Evolutionary conservation across 1,284 basidiomycete species (phyloP).

Genomic region (Blastosporella zonata): DNA sequence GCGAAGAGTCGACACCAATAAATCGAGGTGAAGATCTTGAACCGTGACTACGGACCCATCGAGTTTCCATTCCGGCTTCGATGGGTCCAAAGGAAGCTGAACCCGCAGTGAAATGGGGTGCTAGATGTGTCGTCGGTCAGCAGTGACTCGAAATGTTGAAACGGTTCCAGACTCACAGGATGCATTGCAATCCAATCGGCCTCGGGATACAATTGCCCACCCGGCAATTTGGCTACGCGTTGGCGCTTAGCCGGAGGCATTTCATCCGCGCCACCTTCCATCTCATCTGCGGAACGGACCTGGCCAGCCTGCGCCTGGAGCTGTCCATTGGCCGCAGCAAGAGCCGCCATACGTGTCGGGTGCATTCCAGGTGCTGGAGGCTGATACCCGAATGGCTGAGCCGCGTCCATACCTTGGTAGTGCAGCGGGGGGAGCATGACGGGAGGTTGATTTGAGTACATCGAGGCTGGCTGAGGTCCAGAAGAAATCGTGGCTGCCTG

Average conservation of each 20-base stretch:
- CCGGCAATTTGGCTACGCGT: slow-evolving; percentile 77
- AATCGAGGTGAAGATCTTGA: slow-evolving; percentile 76
- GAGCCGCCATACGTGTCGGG: slow-evolving; percentile 48
- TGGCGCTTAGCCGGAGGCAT: slow-evolving; percentile 80
- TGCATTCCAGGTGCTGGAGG: slow-evolving; percentile 55
- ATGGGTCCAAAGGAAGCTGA: slow-evolving; percentile 76
- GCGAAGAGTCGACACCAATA: slow-evolving; percentile 82
- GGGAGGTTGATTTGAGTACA: slow-evolving; percentile 54
- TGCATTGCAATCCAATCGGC: slow-evolving; percentile 88
- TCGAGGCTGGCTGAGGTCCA: slow-evolving; percentile 76
- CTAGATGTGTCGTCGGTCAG: slow-evolving; percentile 28
- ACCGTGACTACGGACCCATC: slow-evolving; percentile 77
- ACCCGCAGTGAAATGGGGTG: slow-evolving; percentile 82
- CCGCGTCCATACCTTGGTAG: slow-evolving; percentile 73
- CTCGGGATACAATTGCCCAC: slow-evolving; percentile 78
- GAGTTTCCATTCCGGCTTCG: slow-evolving; percentile 89
- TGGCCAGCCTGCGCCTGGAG: slow-evolving; percentile 58
- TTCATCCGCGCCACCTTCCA: slow-evolving; percentile 63
- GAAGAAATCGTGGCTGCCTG: slow-evolving; percentile 75
- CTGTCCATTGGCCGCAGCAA: slow-evolving; percentile 46
- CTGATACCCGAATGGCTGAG: slow-evolving; percentile 77
- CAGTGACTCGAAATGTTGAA: slow-evolving; percentile 20
- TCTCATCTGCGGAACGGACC: slow-evolving; percentile 75
- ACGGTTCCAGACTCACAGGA: slow-evolving; percentile 48
- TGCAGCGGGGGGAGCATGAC: slow-evolving; percentile 81